Percentiles rank a stretch among this genome's conserved stretches.
phyloP scores from a whole-genome alignment of 2,329 filamentous ascomycete species.

The Epichloe elymi region DNA sequence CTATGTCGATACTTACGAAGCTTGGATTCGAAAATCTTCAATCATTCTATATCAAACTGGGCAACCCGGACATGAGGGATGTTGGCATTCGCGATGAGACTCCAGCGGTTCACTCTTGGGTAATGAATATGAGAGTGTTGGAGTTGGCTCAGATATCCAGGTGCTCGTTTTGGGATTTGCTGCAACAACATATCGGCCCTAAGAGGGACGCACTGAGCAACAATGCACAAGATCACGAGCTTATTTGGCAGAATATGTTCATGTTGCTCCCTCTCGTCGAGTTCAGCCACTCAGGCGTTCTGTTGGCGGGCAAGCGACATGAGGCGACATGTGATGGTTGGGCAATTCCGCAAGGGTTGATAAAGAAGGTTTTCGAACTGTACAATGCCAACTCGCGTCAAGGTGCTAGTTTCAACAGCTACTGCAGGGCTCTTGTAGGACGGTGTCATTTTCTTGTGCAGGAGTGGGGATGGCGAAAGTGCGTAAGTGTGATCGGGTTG shows the following conservation, averaged over 20 bases:
- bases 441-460: constrained; percentile 50
- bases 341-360: constrained; percentile 41
- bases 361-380: constrained; percentile 43
- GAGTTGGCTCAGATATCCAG: constrained; percentile 36
- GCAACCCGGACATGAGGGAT: constrained; percentile 31
- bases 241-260: constrained; percentile 45
- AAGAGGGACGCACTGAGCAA: constrained; percentile 20
- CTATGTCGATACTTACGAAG: constrained; percentile 26
- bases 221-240: constrained; percentile 38
- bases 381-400: constrained; percentile 44
- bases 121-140: constrained; percentile 41
- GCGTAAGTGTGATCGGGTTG: constrained; percentile 41
- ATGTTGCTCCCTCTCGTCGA: constrained; percentile 47
- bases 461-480: constrained; percentile 53
- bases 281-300: constrained; percentile 41
- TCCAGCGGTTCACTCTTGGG: constrained; percentile 41
- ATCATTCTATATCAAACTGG: constrained; percentile 34
- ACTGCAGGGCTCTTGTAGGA: constrained; percentile 44
- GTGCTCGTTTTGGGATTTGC: constrained; percentile 47
- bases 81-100: constrained; percentile 37
- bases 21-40: constrained; percentile 31
- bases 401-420: constrained; percentile 50
- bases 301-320: constrained; percentile 23
- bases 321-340: constrained; percentile 38
- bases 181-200: constrained; percentile 29